A percentile compares a stretch with the other conserved stretches of the same genome.
These are phyloP conservation scores for Guillardia theta DNA, from an alignment of 78 protist genomes.

Conservation along the genomic window DNA sequence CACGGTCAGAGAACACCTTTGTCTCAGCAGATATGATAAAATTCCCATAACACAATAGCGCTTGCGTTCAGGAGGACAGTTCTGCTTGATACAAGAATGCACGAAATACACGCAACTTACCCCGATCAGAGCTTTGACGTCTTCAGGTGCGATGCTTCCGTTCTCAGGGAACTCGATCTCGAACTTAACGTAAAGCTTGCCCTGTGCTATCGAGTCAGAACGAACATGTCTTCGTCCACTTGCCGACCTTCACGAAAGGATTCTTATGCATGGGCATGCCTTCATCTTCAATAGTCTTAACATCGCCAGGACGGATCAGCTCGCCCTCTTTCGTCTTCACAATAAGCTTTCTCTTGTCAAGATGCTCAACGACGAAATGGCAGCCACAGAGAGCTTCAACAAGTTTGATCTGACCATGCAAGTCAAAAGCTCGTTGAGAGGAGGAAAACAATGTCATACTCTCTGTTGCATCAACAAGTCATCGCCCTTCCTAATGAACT, in stretches of 20 bases:
- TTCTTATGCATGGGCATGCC: constrained; percentile 92
- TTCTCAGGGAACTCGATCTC: constrained; percentile 23
- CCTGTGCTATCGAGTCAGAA: neutral
- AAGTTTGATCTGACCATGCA: neutral
- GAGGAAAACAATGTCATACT: constrained; percentile 47
- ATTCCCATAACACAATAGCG: neutral
- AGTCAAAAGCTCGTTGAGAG: neutral
- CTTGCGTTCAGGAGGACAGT: neutral
- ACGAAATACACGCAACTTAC: neutral
- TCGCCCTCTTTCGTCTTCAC: constrained; percentile 71
- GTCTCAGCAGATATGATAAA: neutral
- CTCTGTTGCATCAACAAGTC: constrained; percentile 82
- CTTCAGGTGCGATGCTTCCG: neutral
- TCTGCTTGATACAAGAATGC: neutral
- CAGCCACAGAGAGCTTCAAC: constrained; percentile 93
- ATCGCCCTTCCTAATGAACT: constrained; percentile 83
- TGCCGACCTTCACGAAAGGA: constrained; percentile 86
- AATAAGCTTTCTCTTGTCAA: constrained; percentile 86
- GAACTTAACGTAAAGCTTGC: constrained; percentile 24
- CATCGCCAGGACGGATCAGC: constrained; percentile 79
- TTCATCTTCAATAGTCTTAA: constrained; percentile 81
- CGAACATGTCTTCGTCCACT: neutral
- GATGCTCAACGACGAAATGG: constrained; percentile 73
- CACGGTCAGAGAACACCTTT: neutral
- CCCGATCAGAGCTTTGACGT: neutral